Base-by-base conservation (phyloP, 2,329 filamentous ascomycete genomes). In the Exophiala xenobiotica region DNA sequence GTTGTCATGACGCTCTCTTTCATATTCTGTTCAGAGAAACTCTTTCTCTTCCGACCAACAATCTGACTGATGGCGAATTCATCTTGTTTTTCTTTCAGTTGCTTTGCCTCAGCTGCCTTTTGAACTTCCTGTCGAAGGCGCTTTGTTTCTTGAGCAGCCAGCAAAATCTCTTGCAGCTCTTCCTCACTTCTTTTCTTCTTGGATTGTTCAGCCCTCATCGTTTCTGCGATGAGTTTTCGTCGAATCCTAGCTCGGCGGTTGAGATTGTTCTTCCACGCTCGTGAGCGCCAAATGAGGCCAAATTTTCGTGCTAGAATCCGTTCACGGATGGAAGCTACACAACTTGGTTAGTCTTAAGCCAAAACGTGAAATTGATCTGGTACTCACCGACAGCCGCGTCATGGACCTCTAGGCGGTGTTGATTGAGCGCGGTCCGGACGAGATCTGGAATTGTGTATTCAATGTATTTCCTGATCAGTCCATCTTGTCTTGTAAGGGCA, bases 11-110 rank as follows among this genome's bases (percentile, higher is more conserved):
- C 60, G 88, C 89, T 0, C 83, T 95, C 2, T 83, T 87, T 3
- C 78, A 90, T 38, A 92, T 96, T 88, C 83, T 96, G 20, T 81
- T 85, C 0, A 87, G 89, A 0, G 86, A 58, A 51, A 26, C 49
- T 54, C 40, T 62, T 63, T 40, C 61, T 46, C 54, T 62, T 62
- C 27, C 54, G 54, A 16, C 60, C 60, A 35, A 59, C 60, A 8
- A 56, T 22, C 40, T 52, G 55, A 31, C 42, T 37, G 16, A 44
- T 43, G 22, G n/a, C 24, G 14, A 14, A 45, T 16, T 24, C 24
- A 9, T 37, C 49, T 33, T 49, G 43, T 27, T 38, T 18, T 22
- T 42, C 24, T 43, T 43, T 46, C 20, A 44, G 11, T 22, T 43
- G 14, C 26, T 38, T 29, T 38, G 46, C 43, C 23, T 44, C 16